These are phyloP conservation scores for Rubroboletus satanas DNA, from an alignment of 768 basidiomycete genomes.

Conservation along the genomic window DNA sequence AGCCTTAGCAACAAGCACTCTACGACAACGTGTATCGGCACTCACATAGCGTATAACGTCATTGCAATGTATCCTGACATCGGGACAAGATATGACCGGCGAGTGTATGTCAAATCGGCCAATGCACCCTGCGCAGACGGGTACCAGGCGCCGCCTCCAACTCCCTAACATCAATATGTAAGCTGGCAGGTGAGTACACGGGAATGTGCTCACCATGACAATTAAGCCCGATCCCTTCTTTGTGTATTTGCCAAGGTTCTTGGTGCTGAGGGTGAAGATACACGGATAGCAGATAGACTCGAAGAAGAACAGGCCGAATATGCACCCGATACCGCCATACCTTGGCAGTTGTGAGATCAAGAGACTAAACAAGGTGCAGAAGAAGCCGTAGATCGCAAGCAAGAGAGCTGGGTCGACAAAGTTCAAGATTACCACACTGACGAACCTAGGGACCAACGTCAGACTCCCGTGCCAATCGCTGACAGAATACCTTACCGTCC, in stretches of 20 bases:
- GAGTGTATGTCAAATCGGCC: constrained; percentile 46
- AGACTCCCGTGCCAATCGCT: background rate
- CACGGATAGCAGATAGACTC: constrained; percentile 74
- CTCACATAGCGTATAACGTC: constrained; percentile 55
- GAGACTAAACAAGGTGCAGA: constrained; percentile 51
- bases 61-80: constrained; percentile 56
- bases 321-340: constrained; percentile 51
- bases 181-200: background rate
- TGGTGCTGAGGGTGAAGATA: constrained; percentile 64
- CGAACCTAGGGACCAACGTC: constrained; percentile 42
- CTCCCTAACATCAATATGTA: constrained; percentile 36
- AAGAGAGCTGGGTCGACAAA: constrained; percentile 64
- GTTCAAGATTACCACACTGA: constrained; percentile 57
- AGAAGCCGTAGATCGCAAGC: constrained; percentile 48
- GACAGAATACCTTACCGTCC: constrained; percentile 41
- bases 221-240: constrained; percentile 61
- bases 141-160: constrained; percentile 68
- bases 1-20: background rate
- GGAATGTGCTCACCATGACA: constrained; percentile 45
- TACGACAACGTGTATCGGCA: constrained; percentile 1
- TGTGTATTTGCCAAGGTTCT: constrained; percentile 57
- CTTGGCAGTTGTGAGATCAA: constrained; percentile 50
- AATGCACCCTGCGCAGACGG: constrained; percentile 57
- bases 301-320: constrained; percentile 69
- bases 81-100: constrained; percentile 58